Percentiles rank a stretch among this genome's conserved stretches.
phyloP scores from a whole-genome alignment of 192 early-diverging fungal genomes.

The Backusella tuberculispora region DNA sequence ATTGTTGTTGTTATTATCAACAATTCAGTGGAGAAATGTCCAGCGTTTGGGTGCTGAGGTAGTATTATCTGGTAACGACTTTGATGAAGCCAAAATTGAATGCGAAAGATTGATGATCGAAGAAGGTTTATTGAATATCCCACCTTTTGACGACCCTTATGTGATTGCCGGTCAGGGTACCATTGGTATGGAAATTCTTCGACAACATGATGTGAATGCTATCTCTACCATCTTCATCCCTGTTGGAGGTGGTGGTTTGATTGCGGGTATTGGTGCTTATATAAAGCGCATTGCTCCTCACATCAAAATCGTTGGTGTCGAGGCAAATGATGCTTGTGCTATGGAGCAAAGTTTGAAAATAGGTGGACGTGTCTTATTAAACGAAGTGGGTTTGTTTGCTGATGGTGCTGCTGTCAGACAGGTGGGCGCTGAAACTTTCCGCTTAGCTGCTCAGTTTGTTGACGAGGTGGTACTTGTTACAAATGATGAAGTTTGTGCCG shows the following conservation, averaged over 20 bases:
- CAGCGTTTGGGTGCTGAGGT: slow-evolving; percentile 88
- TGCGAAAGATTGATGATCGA: slow-evolving; percentile 72
- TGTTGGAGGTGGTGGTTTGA: slow-evolving; percentile 94
- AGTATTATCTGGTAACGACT: slow-evolving; percentile 88
- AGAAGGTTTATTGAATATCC: slow-evolving; percentile 87
- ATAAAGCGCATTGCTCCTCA: slow-evolving; percentile 88
- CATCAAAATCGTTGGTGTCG: slow-evolving; percentile 92
- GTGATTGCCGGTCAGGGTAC: slow-evolving; percentile 99
- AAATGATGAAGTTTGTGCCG: slow-evolving; percentile 96
- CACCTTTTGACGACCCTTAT: slow-evolving; percentile 96
- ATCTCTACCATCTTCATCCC: slow-evolving; percentile 92
- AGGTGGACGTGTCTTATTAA: slow-evolving; percentile 66
- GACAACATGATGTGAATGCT: slow-evolving; percentile 61
- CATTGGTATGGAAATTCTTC: slow-evolving; percentile 84
- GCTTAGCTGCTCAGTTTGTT: slow-evolving; percentile 74
- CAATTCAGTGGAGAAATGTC: slow-evolving; percentile 85
- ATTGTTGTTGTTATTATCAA: neutral
- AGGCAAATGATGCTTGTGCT: slow-evolving; percentile 87
- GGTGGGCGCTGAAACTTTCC: slow-evolving; percentile 90
- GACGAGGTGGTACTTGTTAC: slow-evolving; percentile 92
- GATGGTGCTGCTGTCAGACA: slow-evolving; percentile 94
- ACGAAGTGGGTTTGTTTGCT: slow-evolving; percentile 93
- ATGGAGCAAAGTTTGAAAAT: slow-evolving; percentile 80
- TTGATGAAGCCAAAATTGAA: slow-evolving; percentile 93
- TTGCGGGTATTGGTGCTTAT: slow-evolving; percentile 91